phyloP scores from a whole-genome alignment of 352 stramenopile species.

The Vaucheria bursata region DNA sequence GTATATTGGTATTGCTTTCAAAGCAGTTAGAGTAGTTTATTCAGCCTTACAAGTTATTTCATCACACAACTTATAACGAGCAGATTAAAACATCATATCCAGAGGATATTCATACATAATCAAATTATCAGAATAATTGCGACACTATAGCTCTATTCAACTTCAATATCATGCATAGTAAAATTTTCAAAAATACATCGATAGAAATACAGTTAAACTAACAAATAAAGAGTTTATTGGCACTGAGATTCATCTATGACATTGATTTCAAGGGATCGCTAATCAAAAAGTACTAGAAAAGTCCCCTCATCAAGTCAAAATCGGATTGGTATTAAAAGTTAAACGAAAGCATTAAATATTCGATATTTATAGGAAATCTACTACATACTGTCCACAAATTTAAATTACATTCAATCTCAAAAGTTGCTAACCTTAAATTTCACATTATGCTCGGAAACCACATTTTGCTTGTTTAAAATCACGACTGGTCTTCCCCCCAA shows the following conservation, averaged over 20 bases:
- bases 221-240: too few relatives aligned
- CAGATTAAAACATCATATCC: too few relatives aligned
- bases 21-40: too few relatives aligned
- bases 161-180: too few relatives aligned
- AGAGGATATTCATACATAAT: too few relatives aligned
- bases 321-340: background rate
- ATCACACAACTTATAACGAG: too few relatives aligned
- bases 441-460: constrained; percentile 51
- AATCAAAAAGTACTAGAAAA: background rate
- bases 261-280: background rate
- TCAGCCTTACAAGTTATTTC: too few relatives aligned
- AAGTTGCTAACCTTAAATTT: constrained; percentile 30
- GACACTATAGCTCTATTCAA: too few relatives aligned
- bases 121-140: too few relatives aligned
- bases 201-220: too few relatives aligned
- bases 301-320: background rate
- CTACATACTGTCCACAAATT: background rate
- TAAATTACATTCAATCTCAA: background rate
- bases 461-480: constrained; percentile 51
- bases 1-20: too few relatives aligned
- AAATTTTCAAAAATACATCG: too few relatives aligned
- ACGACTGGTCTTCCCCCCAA: constrained; percentile 49
- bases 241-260: background rate
- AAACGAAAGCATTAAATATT: background rate
- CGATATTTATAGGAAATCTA: background rate